Evolutionary conservation across 345 rosid species (phyloP).

Genomic region (Linum tenue): DNA sequence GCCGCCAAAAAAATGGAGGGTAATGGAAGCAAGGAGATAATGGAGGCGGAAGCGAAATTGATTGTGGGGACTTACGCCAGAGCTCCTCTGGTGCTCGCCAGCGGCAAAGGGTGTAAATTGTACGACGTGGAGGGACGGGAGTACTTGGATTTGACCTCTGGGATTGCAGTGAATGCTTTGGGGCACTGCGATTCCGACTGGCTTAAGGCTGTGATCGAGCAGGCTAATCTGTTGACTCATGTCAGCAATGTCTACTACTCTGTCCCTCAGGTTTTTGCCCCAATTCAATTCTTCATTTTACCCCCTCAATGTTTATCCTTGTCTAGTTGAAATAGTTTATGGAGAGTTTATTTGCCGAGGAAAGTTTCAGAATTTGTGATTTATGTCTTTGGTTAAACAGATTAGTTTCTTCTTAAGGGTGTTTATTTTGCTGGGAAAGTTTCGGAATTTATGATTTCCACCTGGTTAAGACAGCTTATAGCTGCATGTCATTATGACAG

Average conservation of each 20-base stretch:
- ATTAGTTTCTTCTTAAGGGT: neutral
- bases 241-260: slow-evolving; percentile 69
- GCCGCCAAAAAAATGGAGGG: slow-evolving; percentile 7
- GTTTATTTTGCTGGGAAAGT: neutral
- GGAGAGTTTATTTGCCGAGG: too few relatives aligned
- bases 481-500: slow-evolving; percentile 23
- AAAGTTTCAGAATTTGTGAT: neutral
- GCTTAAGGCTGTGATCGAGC: slow-evolving; percentile 58
- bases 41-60: slow-evolving; percentile 47
- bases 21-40: slow-evolving; percentile 39
- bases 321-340: neutral
- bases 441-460: too few relatives aligned
- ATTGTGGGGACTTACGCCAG: slow-evolving; percentile 77
- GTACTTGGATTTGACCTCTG: slow-evolving; percentile 65
- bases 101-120: slow-evolving; percentile 76
- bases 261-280: slow-evolving; percentile 54
- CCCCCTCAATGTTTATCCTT: neutral
- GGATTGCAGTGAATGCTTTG: slow-evolving; percentile 78
- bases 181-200: slow-evolving; percentile 83
- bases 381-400: neutral
- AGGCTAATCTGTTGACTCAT: slow-evolving; percentile 60
- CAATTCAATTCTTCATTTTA: neutral
- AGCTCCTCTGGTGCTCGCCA: slow-evolving; percentile 52
- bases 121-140: slow-evolving; percentile 66
- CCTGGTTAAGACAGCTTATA: too few relatives aligned